Evolutionary conservation across 768 basidiomycete species (phyloP), one percentile per base, ranked within the genome.

Genomic region (Boletus reticulatus): DNA sequence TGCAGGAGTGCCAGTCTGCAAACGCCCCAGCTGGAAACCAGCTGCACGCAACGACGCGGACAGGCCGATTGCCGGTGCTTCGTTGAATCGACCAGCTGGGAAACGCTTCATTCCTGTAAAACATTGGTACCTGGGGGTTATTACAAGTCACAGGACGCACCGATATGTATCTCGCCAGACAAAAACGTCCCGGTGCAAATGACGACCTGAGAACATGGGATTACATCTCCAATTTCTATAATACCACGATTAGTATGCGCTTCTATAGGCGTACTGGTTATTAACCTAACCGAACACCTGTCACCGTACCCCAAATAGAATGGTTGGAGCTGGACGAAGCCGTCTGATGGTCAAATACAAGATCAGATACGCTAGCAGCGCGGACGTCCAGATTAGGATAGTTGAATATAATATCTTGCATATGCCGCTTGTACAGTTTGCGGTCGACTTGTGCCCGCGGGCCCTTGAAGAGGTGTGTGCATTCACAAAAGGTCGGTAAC

Each of bases 101-200:
- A 86, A 85, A 17, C 83, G 79, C 56, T 84, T 86, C 74, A 84
- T 79, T 43, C 87, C 86, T 88, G 42, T 13, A 31, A 38, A 24
- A 16, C 4, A 17, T 59, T n/a, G 8, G 36, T 10, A 22, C 22
- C 20, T 10, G 14, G 29, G 39, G 45, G 22, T 12, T 2, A 41
- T 7, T n/a, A n/a, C 17, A 47, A 13, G 31, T 38, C 50, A 39
- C 29, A 11, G 8, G 24, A 48, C 68, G 27, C 62, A 85, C 92
- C 93, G 44, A 96, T 89, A 64, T 95, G 93, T 43, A 94, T 92
- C 73, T 95, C 91, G 12, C 91, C 94, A 3, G 88, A 88, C 24
- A 96, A 79, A 67, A 96, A 96, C 0, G 94, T 96, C 9, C 94
- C 94, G 0, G 93, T 95, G 62, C 92, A 93, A 14, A 96, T 80